Evolutionary conservation across 306 rosid species (phyloP).

Genomic region (Quercus agrifolia): DNA sequence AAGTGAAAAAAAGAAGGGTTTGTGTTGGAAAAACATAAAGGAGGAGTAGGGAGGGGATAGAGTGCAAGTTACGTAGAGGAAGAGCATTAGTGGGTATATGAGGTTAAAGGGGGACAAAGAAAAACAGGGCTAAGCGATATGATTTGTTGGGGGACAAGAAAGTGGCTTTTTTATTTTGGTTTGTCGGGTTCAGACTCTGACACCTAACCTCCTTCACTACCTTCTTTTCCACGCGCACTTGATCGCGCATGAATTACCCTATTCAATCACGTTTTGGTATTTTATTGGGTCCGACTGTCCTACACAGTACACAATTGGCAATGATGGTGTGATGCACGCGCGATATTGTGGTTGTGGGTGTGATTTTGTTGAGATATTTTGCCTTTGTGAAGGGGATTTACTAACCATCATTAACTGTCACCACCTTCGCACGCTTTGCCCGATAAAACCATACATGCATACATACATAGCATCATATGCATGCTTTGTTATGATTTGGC

Average conservation of each 20-base stretch:
- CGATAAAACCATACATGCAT: not conserved
- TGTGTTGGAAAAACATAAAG: not conserved
- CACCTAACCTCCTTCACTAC: slow-evolving; percentile 19
- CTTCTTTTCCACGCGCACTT: slow-evolving; percentile 12
- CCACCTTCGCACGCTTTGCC: slow-evolving; percentile 51
- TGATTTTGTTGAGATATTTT: not conserved
- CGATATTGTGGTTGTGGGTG: not conserved
- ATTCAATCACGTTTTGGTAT: not conserved
- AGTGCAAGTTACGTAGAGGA: slow-evolving; percentile 15
- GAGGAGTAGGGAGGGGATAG: not conserved
- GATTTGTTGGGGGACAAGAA: slow-evolving; percentile 61
- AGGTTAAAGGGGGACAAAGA: slow-evolving; percentile 38
- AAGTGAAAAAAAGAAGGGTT: not conserved
- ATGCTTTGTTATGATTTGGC: slow-evolving; percentile 2
- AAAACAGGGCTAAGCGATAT: slow-evolving; percentile 36
- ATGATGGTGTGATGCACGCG: slow-evolving; percentile 32
- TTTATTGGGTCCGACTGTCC: not conserved
- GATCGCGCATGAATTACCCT: not conserved
- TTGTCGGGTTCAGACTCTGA: slow-evolving; percentile 39
- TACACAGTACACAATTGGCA: not conserved
- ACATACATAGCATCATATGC: not conserved
- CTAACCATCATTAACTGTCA: slow-evolving; percentile 28
- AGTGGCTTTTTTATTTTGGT: slow-evolving; percentile 48
- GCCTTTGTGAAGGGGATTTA: slow-evolving; percentile 7
- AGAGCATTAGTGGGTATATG: not conserved